Percentiles rank a stretch among this genome's conserved stretches.
Conservation (phyloP, 495 filamentous ascomycete genomes). For the Daldinia caldariorum region DNA sequence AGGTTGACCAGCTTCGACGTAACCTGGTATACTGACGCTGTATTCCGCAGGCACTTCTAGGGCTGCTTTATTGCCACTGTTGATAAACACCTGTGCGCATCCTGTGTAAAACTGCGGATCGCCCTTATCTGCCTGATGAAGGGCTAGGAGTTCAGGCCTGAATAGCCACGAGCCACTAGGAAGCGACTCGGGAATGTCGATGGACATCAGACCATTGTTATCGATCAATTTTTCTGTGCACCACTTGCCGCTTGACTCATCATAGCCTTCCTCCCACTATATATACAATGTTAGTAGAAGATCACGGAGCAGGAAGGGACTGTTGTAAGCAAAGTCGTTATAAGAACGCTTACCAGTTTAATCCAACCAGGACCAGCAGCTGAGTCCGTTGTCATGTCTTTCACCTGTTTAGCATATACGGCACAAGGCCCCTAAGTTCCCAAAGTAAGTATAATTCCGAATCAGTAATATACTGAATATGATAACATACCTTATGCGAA, state of each 20-base stretch:
- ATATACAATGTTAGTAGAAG: background rate
- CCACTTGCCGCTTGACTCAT: constrained; percentile 62
- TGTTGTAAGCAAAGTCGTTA: background rate
- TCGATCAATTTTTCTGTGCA: constrained; percentile 73
- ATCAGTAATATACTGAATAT: background rate
- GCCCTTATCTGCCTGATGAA: constrained; percentile 68
- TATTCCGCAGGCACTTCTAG: constrained; percentile 52
- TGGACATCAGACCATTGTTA: constrained; percentile 69
- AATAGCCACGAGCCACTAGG: constrained; percentile 73
- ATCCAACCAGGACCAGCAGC: constrained; percentile 77
- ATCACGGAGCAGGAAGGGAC: background rate
- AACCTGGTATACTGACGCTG: constrained; percentile 70
- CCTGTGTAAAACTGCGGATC: constrained; percentile 74
- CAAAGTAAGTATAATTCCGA: background rate
- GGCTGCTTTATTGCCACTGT: constrained; percentile 54
- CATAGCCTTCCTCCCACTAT: constrained; percentile 69
- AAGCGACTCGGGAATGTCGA: constrained; percentile 68
- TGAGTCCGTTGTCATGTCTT: constrained; percentile 52
- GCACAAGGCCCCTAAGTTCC: constrained; percentile 63
- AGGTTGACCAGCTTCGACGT: constrained; percentile 61
- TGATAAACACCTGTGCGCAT: constrained; percentile 75
- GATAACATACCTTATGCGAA: constrained; percentile 67
- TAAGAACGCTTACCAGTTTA: constrained; percentile 64
- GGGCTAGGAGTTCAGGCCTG: constrained; percentile 72
- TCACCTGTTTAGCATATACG: constrained; percentile 75